Evolutionary conservation across 805 yeast species (phyloP), one percentile per base, ranked within the genome.

Genomic region (Spathaspora girioi): DNA sequence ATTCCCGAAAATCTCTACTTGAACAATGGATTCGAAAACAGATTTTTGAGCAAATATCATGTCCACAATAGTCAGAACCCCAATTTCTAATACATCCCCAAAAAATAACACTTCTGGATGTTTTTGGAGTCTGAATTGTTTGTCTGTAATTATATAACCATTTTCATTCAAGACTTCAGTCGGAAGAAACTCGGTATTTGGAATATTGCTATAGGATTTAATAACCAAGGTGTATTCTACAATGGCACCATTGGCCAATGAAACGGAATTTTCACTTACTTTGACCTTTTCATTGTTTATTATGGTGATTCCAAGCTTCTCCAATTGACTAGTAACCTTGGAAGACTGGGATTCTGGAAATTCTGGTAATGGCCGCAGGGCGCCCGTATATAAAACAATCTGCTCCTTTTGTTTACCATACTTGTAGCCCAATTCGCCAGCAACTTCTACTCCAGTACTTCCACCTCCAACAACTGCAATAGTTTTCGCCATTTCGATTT

Each of bases 381-480:
- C 15, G 45, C 66, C 68, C 5, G 69, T 56, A 52, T 56, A 60
- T 35, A 67, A 55, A 7, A 61, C 56, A 15, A 67, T 62, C 47
- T 29, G 45, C 15, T 56, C 40, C 26, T 57, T 53, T 17, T 49
- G 45, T 5, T 48, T 47, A 11, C 60, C 57, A 45, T 48, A 62
- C 10, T 41, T 48, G 15, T 32, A 51, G 2, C 66, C 75, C 31
- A 73, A 56, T 49, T 73, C 78, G 9, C 72, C 75, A 7, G 74
- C 68, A 11, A 60, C 44, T 52, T 73, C 77, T 10, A 71, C 73
- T 5, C 75, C 75, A 14, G 75, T 66, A 18, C 66, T 52, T n/a
- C 75, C 75, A 17, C 69, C 76, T 3, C 76, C 78, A n/a, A 73
- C 43, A 5, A 73, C 55, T 1, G 75, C 76, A 17, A 73, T 64